A percentile compares a stretch with the other conserved stretches of the same genome.
Evolutionary conservation across 768 basidiomycete species (phyloP).

Genomic region (Cantharellus anzutake): DNA sequence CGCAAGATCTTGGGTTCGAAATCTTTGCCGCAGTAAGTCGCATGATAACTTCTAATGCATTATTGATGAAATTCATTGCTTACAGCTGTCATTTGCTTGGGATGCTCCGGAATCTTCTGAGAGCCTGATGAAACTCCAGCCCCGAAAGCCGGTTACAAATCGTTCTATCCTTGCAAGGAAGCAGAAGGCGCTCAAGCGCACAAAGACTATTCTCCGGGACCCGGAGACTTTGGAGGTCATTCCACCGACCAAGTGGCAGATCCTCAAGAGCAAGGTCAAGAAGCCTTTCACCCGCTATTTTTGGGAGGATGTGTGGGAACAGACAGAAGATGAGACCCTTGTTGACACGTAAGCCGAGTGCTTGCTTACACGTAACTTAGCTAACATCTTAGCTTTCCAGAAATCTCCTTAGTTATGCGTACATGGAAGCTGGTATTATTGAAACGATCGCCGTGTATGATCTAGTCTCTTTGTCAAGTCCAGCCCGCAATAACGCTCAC

Average conservation of each 20-base stretch:
- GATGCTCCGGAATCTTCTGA: constrained; percentile 46
- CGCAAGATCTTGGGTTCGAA: constrained; percentile 49
- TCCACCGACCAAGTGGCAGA: constrained; percentile 22
- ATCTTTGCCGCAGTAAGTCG: constrained; percentile 36
- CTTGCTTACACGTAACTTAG: not conserved
- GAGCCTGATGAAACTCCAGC: constrained; percentile 45
- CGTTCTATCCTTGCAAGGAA: constrained; percentile 34
- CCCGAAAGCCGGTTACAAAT: constrained; percentile 48
- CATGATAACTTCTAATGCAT: not conserved
- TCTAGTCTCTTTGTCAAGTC: not conserved
- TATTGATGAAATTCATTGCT: too few species aligned
- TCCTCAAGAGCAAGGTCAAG: constrained; percentile 22
- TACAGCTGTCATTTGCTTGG: constrained; percentile 50
- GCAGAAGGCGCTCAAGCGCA: constrained; percentile 35
- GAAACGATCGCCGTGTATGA: constrained; percentile 37
- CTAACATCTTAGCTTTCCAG: not conserved
- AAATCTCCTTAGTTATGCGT: constrained; percentile 45
- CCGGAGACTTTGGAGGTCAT: constrained; percentile 31
- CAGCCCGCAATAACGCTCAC: not conserved
- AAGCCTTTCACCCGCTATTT: constrained; percentile 36
- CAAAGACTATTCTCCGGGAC: constrained; percentile 33
- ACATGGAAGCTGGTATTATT: constrained; percentile 45
- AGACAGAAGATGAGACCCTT: constrained; percentile 35
- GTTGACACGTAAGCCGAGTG: constrained; percentile 24
- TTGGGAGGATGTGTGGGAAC: constrained; percentile 39